phyloP scores from a whole-genome alignment of 2,329 filamentous ascomycete species.

The Thelonectria blattea region DNA sequence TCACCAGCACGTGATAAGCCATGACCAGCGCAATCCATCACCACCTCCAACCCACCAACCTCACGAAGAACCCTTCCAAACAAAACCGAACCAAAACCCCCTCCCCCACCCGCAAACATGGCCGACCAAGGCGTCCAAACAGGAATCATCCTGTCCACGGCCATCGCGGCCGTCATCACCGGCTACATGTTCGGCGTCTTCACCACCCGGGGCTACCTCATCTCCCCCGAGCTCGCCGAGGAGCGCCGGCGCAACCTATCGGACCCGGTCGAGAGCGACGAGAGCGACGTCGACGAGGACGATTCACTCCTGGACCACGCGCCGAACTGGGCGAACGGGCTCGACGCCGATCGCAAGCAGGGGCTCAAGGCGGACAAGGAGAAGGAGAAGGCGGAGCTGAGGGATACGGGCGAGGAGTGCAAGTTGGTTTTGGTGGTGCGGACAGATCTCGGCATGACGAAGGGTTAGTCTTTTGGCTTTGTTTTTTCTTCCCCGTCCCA shows the following conservation, averaged over 20 bases:
- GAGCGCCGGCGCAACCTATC: slow-evolving; percentile 61
- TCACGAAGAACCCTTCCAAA: background rate
- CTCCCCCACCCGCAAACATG: slow-evolving; percentile 29
- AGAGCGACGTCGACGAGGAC: slow-evolving; percentile 69
- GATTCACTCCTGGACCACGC: slow-evolving; percentile 68
- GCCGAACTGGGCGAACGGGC: slow-evolving; percentile 69
- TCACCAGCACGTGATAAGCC: slow-evolving; percentile 16
- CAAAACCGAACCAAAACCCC: background rate
- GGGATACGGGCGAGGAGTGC: slow-evolving; percentile 74
- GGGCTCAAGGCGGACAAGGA: slow-evolving; percentile 54
- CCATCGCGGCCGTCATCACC: slow-evolving; percentile 73
- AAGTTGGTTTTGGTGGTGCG: slow-evolving; percentile 92
- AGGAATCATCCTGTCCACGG: slow-evolving; percentile 73
- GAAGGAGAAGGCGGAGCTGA: slow-evolving; percentile 44
- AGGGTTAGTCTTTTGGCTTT: slow-evolving; percentile 62
- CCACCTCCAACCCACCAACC: background rate
- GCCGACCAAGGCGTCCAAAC: slow-evolving; percentile 51
- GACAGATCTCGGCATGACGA: slow-evolving; percentile 96
- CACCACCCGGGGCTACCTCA: slow-evolving; percentile 64
- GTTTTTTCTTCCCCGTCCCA: slow-evolving; percentile 35
- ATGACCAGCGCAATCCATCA: background rate
- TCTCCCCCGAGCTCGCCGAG: slow-evolving; percentile 61
- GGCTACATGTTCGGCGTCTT: slow-evolving; percentile 87
- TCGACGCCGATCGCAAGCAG: slow-evolving; percentile 64
- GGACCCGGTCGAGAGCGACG: slow-evolving; percentile 71